Evolutionary conservation across 768 basidiomycete genomes (phyloP), one percentile per base, ranked within the genome.

Genomic region (Termitomyces sp.): DNA sequence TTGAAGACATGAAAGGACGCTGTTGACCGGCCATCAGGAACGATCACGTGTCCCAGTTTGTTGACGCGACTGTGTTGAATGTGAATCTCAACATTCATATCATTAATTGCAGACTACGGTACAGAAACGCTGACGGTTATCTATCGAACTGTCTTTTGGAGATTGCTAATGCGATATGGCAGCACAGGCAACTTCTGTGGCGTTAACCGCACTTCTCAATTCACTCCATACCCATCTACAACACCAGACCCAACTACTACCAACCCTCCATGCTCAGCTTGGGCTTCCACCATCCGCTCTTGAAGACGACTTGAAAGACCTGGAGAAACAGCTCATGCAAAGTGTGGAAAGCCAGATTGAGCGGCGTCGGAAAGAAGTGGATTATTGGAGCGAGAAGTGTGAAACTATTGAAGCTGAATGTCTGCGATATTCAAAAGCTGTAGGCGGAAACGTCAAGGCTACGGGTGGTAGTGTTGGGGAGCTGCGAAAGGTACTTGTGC

Each of bases 251-350:
- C 86, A 89, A 60, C 77, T 91, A 33, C 75, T 96, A 2, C 91
- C 91, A 15, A 84, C 86, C 7, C 76, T 96, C 4, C 92, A 95
- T 70, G 77, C 82, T 1, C 91, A 91, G 65, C 87, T 96, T 15
- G 92, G 91, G 33, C 78, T 95, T 14, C 91, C 93, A 9, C 71
- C 83, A 28, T 83, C 85, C 11, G 86, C 91, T 0, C 81, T 95
- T 43, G 84, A 90, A 67, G 87, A 91, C 67, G 94, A 97, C 57
- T 78, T 95, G 33, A 75, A 79, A 52, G 70, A 78, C 8, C 78
- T 96, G 7, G 87, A 94, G 64, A 78, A 85, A 33, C 83, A 87
- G 49, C 83, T 96, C 44, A 81, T 86, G 54, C 77, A 81, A 55
- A 85, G 89, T 26, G 87, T 95, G 14, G 88, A 93, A 62, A 73